Percentiles rank a stretch among this genome's conserved stretches.
phyloP scores from a whole-genome alignment of 2,329 filamentous ascomycete species.

The Colletotrichum endophyticum region DNA sequence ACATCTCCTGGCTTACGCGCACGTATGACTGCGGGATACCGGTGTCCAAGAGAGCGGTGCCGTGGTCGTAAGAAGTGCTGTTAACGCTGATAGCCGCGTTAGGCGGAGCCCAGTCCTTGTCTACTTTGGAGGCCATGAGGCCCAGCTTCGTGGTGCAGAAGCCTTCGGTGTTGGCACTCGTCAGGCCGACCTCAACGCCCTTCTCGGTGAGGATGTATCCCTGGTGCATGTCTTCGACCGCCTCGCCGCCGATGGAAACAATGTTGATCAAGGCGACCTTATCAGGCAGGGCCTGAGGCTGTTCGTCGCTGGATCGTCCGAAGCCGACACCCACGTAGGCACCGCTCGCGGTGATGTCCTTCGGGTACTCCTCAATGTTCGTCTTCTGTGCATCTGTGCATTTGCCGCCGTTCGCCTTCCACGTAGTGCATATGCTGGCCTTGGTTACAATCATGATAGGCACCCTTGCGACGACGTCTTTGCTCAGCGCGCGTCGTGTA shows the following conservation, averaged over 20 bases:
- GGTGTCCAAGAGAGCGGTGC: neutral
- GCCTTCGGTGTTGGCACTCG: neutral
- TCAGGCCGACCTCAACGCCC: neutral
- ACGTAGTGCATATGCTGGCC: neutral
- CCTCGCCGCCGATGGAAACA: neutral
- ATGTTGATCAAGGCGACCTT: neutral
- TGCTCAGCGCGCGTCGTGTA: neutral
- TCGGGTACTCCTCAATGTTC: neutral
- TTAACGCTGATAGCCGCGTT: neutral
- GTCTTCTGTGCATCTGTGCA: neutral
- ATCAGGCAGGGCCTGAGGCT: neutral
- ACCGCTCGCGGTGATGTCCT: neutral
- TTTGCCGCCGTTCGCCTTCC: neutral
- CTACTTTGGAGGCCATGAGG: neutral
- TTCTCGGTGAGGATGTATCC: neutral
- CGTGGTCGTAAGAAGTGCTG: neutral
- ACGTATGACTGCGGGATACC: neutral
- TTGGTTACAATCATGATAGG: neutral
- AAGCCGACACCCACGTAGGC: conserved; percentile 10
- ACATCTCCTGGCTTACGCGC: neutral
- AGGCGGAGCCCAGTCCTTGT: neutral
- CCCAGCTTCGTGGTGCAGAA: neutral
- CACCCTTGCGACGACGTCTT: neutral
- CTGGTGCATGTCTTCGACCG: neutral
- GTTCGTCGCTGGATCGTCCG: neutral